Evolutionary conservation across 2,329 filamentous ascomycete species (phyloP).

Genomic region (Helicocarpus griseus): DNA sequence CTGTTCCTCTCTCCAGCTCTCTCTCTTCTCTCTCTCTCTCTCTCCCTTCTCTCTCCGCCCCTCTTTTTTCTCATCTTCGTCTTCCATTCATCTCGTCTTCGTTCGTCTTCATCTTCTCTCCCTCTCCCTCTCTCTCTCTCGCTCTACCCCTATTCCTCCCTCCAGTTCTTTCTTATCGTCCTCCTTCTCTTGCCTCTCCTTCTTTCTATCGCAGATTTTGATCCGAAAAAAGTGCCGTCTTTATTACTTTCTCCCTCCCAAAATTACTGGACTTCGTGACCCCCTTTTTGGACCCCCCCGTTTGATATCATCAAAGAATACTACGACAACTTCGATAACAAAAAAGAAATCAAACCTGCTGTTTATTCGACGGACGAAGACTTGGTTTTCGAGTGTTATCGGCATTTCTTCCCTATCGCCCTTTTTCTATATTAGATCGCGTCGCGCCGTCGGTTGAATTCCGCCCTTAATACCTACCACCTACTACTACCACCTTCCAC

Average conservation of each 20-base stretch:
- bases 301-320: no score
- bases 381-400: no score
- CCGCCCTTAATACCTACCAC: background rate
- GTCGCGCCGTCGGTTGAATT: slow-evolving; percentile 1
- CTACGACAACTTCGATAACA: no score
- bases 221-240: no score
- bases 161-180: slow-evolving; percentile 7
- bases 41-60: slow-evolving; percentile 10
- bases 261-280: no score
- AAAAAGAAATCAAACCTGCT: no score
- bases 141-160: slow-evolving; percentile 9
- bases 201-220: slow-evolving; percentile 3
- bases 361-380: no score
- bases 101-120: slow-evolving; percentile 10
- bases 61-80: slow-evolving; percentile 14
- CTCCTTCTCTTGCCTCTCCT: slow-evolving; percentile 4
- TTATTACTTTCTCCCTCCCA: no score
- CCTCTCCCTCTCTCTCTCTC: slow-evolving; percentile 10
- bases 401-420: background rate
- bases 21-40: background rate
- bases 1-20: no score
- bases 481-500: background rate
- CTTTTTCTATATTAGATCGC: background rate
- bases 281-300: no score
- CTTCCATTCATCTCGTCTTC: slow-evolving; percentile 15